phyloP scores from a whole-genome alignment of 805 yeast genomes.

The Candida insectorum region DNA sequence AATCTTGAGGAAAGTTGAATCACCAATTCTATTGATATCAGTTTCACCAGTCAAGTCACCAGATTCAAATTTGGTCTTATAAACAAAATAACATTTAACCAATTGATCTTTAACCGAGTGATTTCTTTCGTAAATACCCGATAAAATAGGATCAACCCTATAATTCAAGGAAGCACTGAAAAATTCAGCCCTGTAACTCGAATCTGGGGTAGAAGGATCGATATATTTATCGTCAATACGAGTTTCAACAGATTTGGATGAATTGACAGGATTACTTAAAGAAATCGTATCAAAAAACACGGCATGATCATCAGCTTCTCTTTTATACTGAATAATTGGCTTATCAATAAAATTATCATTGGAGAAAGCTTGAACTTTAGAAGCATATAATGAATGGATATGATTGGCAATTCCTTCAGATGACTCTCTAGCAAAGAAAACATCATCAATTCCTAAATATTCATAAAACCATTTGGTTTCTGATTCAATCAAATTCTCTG shows the following conservation, averaged over 20 bases:
- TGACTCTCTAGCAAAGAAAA: conserved; percentile 83
- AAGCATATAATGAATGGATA: conserved; percentile 85
- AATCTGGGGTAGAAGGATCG: conserved; percentile 45
- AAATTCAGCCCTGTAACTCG: conserved; percentile 69
- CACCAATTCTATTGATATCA: conserved; percentile 69
- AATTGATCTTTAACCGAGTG: conserved; percentile 40
- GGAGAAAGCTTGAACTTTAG: conserved; percentile 79
- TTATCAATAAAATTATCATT: conserved; percentile 19
- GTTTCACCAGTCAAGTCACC: conserved; percentile 20
- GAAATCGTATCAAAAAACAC: conserved; percentile 73
- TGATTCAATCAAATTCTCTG: conserved; percentile 76
- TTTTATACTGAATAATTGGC: conserved; percentile 71
- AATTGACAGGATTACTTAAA: not conserved
- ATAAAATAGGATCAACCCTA: conserved; percentile 42
- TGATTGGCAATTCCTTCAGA: conserved; percentile 78
- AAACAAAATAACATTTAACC: conserved; percentile 76
- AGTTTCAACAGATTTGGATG: conserved; percentile 51
- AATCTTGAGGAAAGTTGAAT: conserved; percentile 69
- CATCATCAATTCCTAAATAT: conserved; percentile 84
- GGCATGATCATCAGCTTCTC: conserved; percentile 82
- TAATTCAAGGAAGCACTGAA: conserved; percentile 63
- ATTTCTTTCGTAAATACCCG: conserved; percentile 32
- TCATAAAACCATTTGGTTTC: conserved; percentile 91
- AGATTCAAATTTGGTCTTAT: conserved; percentile 50
- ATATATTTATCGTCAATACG: conserved; percentile 80